Base-by-base conservation (phyloP, 345 rosid genomes). In the Populus nigra region DNA sequence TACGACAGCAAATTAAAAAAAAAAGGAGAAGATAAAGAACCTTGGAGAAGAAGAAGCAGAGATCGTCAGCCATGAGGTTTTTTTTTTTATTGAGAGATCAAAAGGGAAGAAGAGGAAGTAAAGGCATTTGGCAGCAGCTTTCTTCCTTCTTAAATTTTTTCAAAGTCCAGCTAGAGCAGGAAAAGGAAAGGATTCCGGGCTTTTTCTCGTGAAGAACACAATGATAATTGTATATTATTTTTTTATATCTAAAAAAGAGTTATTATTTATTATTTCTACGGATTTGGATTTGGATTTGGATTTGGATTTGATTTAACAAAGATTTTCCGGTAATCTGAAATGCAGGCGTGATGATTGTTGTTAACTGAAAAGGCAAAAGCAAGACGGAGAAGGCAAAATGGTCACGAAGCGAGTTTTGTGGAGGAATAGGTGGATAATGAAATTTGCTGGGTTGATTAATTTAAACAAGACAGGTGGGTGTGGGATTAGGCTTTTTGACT, bases 41-140 rank as follows among this genome's bases (percentile, higher is more conserved):
- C 98, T 92, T 96, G 65, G 88, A 70, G 89, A 86, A 88, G 88
- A 86, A 88, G 87, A 82, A 85, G 85, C 86, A 85, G 84, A 81
- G 87, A 88, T 92, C 93, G 67, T 89, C 97, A 74, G 91, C 96
- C 99, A 93, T 93, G 29, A 80, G 65, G 29, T 13, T 3, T 59
- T 57, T 9, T 9, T 59, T 76, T 62, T 36, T 33, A 33, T 33
- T 33, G 73, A 36, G 75, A 91, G 84, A 87, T 90, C 85, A 85
- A 82, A 88, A 72, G 57, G 79, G 57, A 68, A 73, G 65, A 53
- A 69, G 62, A 59, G 70, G 79, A 74, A 75, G 72, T 71, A 85
- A 83, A 87, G 79, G 88, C 96, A 92, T 90, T 81, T 84, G 86
- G 82, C 78, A 81, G 86, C 83, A 82, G 65, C 65, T 59, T 67